Percentiles rank a stretch among this genome's conserved stretches.
These are phyloP conservation scores for Wickerhamiella alocasiicola DNA, from an alignment of 805 yeast species.

Conservation along the genomic window DNA sequence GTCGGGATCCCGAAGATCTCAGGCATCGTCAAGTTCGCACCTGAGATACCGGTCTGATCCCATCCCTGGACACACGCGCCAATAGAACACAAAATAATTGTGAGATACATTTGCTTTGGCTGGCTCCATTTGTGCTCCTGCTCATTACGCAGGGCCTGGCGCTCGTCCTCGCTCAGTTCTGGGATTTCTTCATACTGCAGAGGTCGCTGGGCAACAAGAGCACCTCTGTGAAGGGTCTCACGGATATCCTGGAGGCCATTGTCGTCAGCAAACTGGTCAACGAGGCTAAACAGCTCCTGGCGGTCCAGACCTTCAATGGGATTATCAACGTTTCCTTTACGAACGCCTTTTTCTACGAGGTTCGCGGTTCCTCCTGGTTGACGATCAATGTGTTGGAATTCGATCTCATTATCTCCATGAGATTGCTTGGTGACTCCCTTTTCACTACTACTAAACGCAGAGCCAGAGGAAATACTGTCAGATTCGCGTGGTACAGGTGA, in stretches of 20 bases:
- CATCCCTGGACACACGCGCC: conserved; percentile 62
- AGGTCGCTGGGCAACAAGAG: conserved; percentile 40
- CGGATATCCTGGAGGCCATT: conserved; percentile 20
- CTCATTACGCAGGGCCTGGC: conserved; percentile 31
- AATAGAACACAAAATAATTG: conserved; percentile 49
- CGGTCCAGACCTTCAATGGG: conserved; percentile 20
- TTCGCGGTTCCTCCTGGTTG: neutral
- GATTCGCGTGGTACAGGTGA: neutral
- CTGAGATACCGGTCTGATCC: conserved; percentile 62
- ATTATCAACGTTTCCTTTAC: conserved; percentile 16
- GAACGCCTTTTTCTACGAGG: conserved; percentile 8
- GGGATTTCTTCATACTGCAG: conserved; percentile 24
- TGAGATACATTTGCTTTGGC: conserved; percentile 31
- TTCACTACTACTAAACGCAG: neutral
- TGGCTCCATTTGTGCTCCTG: conserved; percentile 37
- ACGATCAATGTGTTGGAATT: conserved; percentile 7
- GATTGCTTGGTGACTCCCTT: neutral
- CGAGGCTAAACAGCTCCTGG: conserved; percentile 20
- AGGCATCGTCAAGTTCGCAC: conserved; percentile 48
- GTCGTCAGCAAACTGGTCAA: conserved; percentile 18
- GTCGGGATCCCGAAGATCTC: conserved; percentile 32
- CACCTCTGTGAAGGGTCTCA: conserved; percentile 31
- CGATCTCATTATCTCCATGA: neutral
- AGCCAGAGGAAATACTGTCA: neutral
- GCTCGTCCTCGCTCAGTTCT: conserved; percentile 26